Evolutionary conservation across 768 basidiomycete genomes (phyloP), one percentile per base, ranked within the genome.

Genomic region (Leccinum variicolor): DNA sequence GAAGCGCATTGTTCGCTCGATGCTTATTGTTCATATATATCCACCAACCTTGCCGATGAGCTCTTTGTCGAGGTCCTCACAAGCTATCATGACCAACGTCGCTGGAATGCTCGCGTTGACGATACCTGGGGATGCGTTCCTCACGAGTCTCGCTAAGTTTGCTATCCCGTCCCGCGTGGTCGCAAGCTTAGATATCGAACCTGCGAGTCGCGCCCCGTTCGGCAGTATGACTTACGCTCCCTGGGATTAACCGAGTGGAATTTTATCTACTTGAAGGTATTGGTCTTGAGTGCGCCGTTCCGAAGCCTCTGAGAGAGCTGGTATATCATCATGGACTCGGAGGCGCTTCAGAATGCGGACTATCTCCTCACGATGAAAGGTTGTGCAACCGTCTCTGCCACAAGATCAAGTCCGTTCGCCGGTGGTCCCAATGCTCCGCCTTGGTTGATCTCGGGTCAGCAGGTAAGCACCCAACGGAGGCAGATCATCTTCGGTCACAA

Each of bases 291-390:
- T 59, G 86, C 90, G 1, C 74, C 91, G 25, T 90, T 90, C 69
- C 79, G 90, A 0, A 89, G 87, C 55, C 80, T 97, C 6, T 92
- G 87, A n/a, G 82, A 86, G 57, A 92, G 89, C 59, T 98, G 96
- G 96, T 96, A 92, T 70, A 81, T 87, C 47, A 82, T 98, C 8
- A 77, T 98, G 53, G n/a, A n/a, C n/a, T n/a, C n/a, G n/a, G 95
- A 98, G 66, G 85, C 89, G 2, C 74, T 98, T 21, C 96, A 98
- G 74, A 98, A 94, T 62, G 95, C 96, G 7, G 94, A 96, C 65
- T 94, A 94, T 64, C 90, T 98, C 19, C 77, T 98, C 19, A 84
- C 83, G 8, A 76, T 81, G 64, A 88, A 85, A 71, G 84, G 79
- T 3, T 3, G 74, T 73, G 2, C 72, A 71, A 29, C 61, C 66